These are phyloP conservation scores for Keithomyces neogunnii DNA, from an alignment of 2,329 filamentous ascomycete species.

Conservation along the genomic window DNA sequence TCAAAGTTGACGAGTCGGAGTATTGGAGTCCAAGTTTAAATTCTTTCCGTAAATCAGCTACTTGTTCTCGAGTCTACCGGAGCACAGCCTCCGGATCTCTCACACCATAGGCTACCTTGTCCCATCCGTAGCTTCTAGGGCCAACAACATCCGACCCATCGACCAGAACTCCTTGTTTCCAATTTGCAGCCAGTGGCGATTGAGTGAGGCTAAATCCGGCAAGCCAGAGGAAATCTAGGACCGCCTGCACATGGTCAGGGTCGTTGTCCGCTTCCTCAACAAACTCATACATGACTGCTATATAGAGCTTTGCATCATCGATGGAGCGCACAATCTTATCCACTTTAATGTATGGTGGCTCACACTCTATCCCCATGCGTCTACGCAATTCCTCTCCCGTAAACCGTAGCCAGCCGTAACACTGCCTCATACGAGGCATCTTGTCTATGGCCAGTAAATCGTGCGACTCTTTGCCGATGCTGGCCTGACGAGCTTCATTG, in stretches of 20 bases:
- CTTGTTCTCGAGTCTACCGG: no score
- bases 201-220: not conserved
- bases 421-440: not conserved
- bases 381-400: not conserved
- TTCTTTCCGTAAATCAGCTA: no score
- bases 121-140: not conserved
- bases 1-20: no score
- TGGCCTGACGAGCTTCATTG: conserved; percentile 3
- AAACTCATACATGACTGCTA: conserved; percentile 1
- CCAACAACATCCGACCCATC: not conserved
- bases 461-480: not conserved
- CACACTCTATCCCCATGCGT: no score
- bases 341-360: not conserved
- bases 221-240: not conserved
- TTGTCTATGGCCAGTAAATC: not conserved
- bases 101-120: not conserved
- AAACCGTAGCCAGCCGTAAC: not conserved
- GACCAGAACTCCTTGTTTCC: not conserved
- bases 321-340: not conserved
- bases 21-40: no score
- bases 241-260: not conserved
- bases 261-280: not conserved
- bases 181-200: not conserved
- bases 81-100: not conserved
- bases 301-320: not conserved